Evolutionary conservation across 306 rosid species (phyloP), one percentile per base, ranked within the genome.

Genomic region (Quercus dentata): DNA sequence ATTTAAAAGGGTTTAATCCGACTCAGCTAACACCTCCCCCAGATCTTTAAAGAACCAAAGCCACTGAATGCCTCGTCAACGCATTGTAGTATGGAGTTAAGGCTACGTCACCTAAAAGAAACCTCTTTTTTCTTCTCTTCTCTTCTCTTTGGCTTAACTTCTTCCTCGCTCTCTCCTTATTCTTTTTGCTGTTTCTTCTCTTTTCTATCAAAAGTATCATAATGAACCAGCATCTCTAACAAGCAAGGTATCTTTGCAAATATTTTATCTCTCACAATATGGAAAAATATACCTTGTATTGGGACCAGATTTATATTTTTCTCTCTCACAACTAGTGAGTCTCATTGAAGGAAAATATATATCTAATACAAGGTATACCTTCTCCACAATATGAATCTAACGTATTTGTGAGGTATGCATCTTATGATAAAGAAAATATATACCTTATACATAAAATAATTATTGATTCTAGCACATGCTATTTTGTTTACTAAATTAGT

Each of bases 201-300:
- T 49, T 49, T 49, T 49, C 54, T 49, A 21, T 23, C 33, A 63
- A 28, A 63, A 25, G 49, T 65, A 5, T 6, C 19, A 0, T 41
- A 18, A 20, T 18, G 71, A 41, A 18, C 13, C 23, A 19, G 49
- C 1, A n/a, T 65, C 46, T 8, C 23, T 2, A 44, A 17, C 49
- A 31, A 14, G 15, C 46, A 33, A 14, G 14, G 10, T 17, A 61
- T 6, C 25, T 20, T 20, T 23, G 31, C 65, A 35, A 0, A 6
- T 35, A 35, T 49, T 49, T 49, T 12, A 49, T 49, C 54, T 49
- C 54, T 10, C 54, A 49, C 1, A 49, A 49, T 49, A 10, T 12
- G 0, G 0, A 12, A 3, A 10, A 1, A 49, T 13, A 49, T 11
- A 49, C 1, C 3, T 0, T 8, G 0, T 7, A 8, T 41, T 2